Conservation (phyloP, 768 basidiomycete genomes). For the Coprinopsis marcescibilis region DNA sequence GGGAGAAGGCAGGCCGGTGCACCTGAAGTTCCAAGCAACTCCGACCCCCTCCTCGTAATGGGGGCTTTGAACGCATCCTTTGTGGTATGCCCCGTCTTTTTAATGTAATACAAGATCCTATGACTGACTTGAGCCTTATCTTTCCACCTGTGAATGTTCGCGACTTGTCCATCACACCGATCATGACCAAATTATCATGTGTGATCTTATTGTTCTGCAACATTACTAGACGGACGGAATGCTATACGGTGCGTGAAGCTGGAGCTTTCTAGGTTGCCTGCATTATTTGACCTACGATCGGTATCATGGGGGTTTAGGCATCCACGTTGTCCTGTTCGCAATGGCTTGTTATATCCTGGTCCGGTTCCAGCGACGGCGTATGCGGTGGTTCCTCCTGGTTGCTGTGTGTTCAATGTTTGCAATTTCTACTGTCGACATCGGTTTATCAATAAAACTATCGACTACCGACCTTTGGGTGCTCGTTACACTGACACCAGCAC, state of each 20-base stretch:
- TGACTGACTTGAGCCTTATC: too few relatives aligned
- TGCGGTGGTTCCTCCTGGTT: constrained; percentile 8
- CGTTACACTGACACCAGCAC: constrained; percentile 1
- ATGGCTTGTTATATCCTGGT: constrained; percentile 9
- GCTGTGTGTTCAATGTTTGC: constrained; percentile 9
- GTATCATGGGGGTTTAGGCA: background rate
- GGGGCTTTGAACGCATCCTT: constrained; percentile 1
- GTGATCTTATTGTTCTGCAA: background rate
- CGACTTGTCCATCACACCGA: background rate
- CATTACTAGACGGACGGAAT: constrained; percentile 1
- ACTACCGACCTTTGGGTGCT: constrained; percentile 3
- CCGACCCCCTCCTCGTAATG: too few relatives aligned
- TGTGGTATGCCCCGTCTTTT: too few relatives aligned
- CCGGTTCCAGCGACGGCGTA: background rate
- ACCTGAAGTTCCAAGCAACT: too few relatives aligned
- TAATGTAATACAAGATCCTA: too few relatives aligned
- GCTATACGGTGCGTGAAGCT: constrained; percentile 4
- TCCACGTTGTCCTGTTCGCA: constrained; percentile 10
- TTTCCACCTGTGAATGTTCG: too few relatives aligned
- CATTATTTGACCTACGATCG: background rate
- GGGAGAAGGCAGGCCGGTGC: too few relatives aligned
- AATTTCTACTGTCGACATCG: constrained; percentile 15
- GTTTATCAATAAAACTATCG: constrained; percentile 8
- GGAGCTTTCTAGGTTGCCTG: background rate
- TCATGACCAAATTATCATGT: background rate